Evolutionary conservation across 2,329 filamentous ascomycete genomes (phyloP).

Genomic region (Venturia asperata): DNA sequence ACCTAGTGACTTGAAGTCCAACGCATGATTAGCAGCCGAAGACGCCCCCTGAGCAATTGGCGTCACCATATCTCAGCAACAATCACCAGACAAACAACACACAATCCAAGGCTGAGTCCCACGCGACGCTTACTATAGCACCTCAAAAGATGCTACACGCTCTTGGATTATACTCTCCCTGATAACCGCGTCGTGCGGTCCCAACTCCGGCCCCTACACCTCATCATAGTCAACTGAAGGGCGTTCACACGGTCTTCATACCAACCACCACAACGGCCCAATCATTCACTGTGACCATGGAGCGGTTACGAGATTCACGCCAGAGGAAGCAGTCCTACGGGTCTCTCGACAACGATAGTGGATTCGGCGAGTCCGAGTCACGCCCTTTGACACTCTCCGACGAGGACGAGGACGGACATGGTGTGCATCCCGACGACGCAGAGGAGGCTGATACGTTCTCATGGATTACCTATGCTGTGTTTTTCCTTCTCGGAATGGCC

Average conservation of each 20-base stretch:
- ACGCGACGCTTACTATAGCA: neutral
- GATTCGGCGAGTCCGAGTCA: slow-evolving; percentile 4
- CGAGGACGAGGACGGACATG: slow-evolving; percentile 22
- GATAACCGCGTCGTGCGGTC: neutral
- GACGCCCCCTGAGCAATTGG: neutral
- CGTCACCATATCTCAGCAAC: neutral
- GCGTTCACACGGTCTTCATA: neutral
- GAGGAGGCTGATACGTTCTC: slow-evolving; percentile 51
- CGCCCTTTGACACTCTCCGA: slow-evolving; percentile 17
- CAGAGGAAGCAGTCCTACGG: slow-evolving; percentile 31
- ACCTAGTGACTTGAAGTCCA: neutral
- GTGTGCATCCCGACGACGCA: neutral
- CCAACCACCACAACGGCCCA: neutral
- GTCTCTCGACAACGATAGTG: slow-evolving; percentile 24
- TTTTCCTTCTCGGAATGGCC: slow-evolving; percentile 75
- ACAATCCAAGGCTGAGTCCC: neutral
- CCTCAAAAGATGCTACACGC: neutral
- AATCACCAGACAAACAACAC: neutral
- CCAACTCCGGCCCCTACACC: neutral
- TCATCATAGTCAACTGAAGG: neutral
- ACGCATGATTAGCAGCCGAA: neutral
- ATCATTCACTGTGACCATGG: slow-evolving; percentile 30
- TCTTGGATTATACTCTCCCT: neutral
- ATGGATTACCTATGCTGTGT: slow-evolving; percentile 79
- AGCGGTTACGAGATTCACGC: slow-evolving; percentile 30